Conservation (phyloP, 148 eudicot species). For the Fagopyrum tataricum region DNA sequence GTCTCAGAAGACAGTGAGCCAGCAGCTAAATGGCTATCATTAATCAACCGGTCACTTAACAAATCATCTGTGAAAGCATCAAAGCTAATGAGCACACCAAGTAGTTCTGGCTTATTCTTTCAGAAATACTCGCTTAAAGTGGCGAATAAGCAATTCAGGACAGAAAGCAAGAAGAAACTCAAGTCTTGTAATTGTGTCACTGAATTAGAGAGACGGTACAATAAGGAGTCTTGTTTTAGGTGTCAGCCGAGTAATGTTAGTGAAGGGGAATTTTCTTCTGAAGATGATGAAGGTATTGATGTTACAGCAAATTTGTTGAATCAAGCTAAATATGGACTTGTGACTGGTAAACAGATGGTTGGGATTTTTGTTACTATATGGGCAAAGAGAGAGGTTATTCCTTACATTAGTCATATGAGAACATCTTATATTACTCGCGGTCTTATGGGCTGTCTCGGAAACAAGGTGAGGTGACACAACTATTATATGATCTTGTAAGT, state of each 20-base stretch:
- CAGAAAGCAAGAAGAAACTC: slow-evolving; percentile 44
- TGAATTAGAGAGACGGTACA: slow-evolving; percentile 34
- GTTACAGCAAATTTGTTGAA: slow-evolving; percentile 19
- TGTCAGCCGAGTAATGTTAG: slow-evolving; percentile 34
- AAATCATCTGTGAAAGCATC: slow-evolving; percentile 13
- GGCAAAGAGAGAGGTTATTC: slow-evolving; percentile 28
- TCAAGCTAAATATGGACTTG: slow-evolving; percentile 10
- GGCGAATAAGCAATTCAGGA: slow-evolving; percentile 53
- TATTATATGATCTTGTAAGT: background rate
- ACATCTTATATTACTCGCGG: slow-evolving; percentile 42
- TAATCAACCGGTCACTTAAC: slow-evolving; percentile 53
- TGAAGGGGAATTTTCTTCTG: slow-evolving; percentile 37
- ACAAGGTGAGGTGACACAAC: slow-evolving; percentile 29
- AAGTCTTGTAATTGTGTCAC: slow-evolving; percentile 53
- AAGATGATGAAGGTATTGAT: slow-evolving; percentile 29
- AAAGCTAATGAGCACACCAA: slow-evolving; percentile 16
- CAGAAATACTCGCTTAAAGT: slow-evolving; percentile 52
- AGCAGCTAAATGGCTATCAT: slow-evolving; percentile 58
- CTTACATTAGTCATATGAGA: slow-evolving; percentile 21
- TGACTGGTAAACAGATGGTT: slow-evolving; percentile 34
- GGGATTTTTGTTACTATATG: slow-evolving; percentile 36
- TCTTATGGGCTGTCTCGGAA: slow-evolving; percentile 40
- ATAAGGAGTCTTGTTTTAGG: slow-evolving; percentile 48
- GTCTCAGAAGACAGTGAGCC: slow-evolving; percentile 66
- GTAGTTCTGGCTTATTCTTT: slow-evolving; percentile 30